Evolutionary conservation across 2,329 filamentous ascomycete species (phyloP).

Genomic region (Coniochaeta sp.): DNA sequence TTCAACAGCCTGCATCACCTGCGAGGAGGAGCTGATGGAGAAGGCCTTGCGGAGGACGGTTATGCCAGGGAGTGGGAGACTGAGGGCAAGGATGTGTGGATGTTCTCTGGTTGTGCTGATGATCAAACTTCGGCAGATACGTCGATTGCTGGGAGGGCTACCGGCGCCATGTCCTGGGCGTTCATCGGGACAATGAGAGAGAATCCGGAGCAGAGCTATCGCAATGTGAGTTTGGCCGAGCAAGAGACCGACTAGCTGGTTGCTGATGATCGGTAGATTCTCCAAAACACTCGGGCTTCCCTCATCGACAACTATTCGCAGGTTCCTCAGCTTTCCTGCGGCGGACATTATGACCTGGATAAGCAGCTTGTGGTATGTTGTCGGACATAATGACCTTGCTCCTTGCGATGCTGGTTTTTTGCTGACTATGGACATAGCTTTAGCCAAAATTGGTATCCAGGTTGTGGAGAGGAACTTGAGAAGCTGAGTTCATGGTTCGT

Average conservation of each 20-base stretch:
- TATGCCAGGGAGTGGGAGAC: constrained; percentile 31
- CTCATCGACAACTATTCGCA: background rate
- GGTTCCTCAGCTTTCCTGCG: background rate
- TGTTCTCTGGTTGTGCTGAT: constrained; percentile 97
- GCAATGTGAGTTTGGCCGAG: background rate
- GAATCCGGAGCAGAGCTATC: constrained; percentile 89
- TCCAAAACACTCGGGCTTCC: background rate
- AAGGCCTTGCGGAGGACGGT: constrained; percentile 36
- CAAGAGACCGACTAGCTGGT: background rate
- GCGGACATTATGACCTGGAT: background rate
- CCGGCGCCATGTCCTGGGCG: constrained; percentile 96
- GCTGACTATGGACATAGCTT: too few relatives aligned
- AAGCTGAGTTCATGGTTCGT: too few relatives aligned
- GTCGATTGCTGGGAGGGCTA: constrained; percentile 79
- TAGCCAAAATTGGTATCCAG: too few relatives aligned
- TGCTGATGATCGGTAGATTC: background rate
- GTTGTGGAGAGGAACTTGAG: too few relatives aligned
- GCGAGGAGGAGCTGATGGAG: constrained; percentile 32
- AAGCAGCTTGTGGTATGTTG: background rate
- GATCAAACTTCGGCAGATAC: constrained; percentile 83
- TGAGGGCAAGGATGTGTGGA: constrained; percentile 58
- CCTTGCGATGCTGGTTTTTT: too few relatives aligned
- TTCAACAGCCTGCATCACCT: constrained; percentile 42
- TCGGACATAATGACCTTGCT: background rate
- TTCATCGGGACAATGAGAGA: constrained; percentile 89